Conservation (phyloP, 1,284 basidiomycete species). For the Golubevia sp. region DNA sequence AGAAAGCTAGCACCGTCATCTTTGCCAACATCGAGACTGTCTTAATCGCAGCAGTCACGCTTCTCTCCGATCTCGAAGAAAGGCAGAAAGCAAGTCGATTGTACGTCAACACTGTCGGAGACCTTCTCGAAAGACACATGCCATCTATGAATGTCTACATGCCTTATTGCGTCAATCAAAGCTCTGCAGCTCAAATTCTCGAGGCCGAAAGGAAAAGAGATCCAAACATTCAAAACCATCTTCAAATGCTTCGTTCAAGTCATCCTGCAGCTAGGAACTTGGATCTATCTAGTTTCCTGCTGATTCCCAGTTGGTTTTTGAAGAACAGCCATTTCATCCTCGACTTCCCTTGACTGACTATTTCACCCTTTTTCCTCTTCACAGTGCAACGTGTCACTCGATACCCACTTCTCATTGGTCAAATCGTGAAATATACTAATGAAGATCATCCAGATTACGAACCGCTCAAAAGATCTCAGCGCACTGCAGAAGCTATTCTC, state of each 20-base stretch:
- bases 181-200: slow-evolving; percentile 76
- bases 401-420: slow-evolving; percentile 84
- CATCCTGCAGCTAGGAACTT: slow-evolving; percentile 78
- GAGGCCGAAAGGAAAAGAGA: slow-evolving; percentile 75
- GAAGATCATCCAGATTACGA: slow-evolving; percentile 67
- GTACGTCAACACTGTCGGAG: slow-evolving; percentile 85
- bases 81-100: slow-evolving; percentile 86
- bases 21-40: slow-evolving; percentile 89
- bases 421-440: slow-evolving; percentile 81
- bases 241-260: slow-evolving; percentile 76
- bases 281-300: slow-evolving; percentile 85
- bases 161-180: slow-evolving; percentile 91
- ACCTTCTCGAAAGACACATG: slow-evolving; percentile 77
- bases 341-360: background rate
- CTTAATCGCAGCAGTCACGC: slow-evolving; percentile 13
- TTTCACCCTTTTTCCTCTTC: background rate
- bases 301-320: slow-evolving; percentile 76
- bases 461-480: slow-evolving; percentile 68
- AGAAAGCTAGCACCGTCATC: slow-evolving; percentile 78
- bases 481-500: slow-evolving; percentile 74
- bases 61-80: slow-evolving; percentile 74
- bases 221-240: slow-evolving; percentile 70
- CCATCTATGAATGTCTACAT: slow-evolving; percentile 78
- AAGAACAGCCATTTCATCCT: too few species aligned
- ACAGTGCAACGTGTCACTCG: slow-evolving; percentile 92